Percentiles rank a stretch among this genome's conserved stretches.
Evolutionary conservation across 2,329 filamentous ascomycete genomes (phyloP).

Genomic region (Pyrenophora seminiperda): DNA sequence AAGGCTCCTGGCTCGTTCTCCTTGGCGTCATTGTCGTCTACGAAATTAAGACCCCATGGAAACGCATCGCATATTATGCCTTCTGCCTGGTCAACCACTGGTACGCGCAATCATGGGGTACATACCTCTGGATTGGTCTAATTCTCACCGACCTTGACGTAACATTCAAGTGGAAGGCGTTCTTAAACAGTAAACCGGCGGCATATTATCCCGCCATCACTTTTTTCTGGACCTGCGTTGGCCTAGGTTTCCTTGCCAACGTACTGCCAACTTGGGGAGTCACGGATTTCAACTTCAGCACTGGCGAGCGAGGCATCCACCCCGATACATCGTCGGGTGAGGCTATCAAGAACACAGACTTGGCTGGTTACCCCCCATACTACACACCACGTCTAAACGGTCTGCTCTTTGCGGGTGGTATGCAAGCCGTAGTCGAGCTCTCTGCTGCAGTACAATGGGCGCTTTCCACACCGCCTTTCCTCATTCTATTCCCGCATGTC

Average conservation of each 20-base stretch:
- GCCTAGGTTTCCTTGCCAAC: slow-evolving; percentile 45
- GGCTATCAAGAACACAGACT: slow-evolving; percentile 41
- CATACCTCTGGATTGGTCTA: slow-evolving; percentile 54
- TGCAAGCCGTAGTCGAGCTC: slow-evolving; percentile 47
- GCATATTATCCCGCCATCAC: slow-evolving; percentile 48
- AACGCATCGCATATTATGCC: slow-evolving; percentile 53
- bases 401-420: slow-evolving; percentile 49
- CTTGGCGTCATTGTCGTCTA: slow-evolving; percentile 52
- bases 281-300: slow-evolving; percentile 45
- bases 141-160: slow-evolving; percentile 55
- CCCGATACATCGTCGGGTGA: slow-evolving; percentile 50
- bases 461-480: slow-evolving; percentile 48
- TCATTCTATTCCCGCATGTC: slow-evolving; percentile 55
- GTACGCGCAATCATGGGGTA: slow-evolving; percentile 55
- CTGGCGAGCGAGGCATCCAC: slow-evolving; percentile 52
- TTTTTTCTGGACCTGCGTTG: slow-evolving; percentile 37
- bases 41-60: slow-evolving; percentile 54
- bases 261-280: slow-evolving; percentile 45
- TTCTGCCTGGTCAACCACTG: slow-evolving; percentile 53
- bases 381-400: slow-evolving; percentile 53
- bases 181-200: slow-evolving; percentile 41
- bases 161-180: slow-evolving; percentile 53
- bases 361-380: slow-evolving; percentile 51
- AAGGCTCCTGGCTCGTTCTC: slow-evolving; percentile 54
- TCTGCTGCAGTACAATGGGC: slow-evolving; percentile 49